Evolutionary conservation across 1,284 basidiomycete genomes (phyloP).

Genomic region (Trametes pubescens): DNA sequence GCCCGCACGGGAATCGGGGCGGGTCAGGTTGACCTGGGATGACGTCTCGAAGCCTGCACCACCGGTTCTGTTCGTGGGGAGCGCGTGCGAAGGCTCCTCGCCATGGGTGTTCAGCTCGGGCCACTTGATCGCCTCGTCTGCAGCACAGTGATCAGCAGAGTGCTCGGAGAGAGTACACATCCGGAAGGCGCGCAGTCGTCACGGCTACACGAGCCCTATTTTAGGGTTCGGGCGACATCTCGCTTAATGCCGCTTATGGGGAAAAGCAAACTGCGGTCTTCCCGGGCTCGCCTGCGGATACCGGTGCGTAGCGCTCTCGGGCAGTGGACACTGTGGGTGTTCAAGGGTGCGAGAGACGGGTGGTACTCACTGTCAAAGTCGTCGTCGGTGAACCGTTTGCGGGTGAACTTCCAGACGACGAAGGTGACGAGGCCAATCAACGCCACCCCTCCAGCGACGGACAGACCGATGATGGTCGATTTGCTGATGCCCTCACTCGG

Average conservation of each 20-base stretch:
- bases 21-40: slow-evolving; percentile 63
- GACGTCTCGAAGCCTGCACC: slow-evolving; percentile 70
- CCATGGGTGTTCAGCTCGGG: slow-evolving; percentile 79
- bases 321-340: neutral
- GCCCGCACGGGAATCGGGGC: slow-evolving; percentile 49
- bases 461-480: slow-evolving; percentile 79
- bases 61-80: slow-evolving; percentile 69
- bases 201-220: slow-evolving; percentile 21
- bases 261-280: slow-evolving; percentile 18
- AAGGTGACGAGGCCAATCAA: slow-evolving; percentile 73
- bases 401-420: slow-evolving; percentile 83
- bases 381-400: slow-evolving; percentile 71
- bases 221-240: slow-evolving; percentile 21
- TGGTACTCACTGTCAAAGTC: slow-evolving; percentile 76
- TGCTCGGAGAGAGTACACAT: neutral
- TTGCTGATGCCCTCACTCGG: slow-evolving; percentile 53
- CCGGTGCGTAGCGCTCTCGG: neutral
- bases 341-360: slow-evolving; percentile 20
- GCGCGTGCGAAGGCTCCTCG: slow-evolving; percentile 50
- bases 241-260: slow-evolving; percentile 13
- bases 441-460: slow-evolving; percentile 80
- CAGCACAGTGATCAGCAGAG: slow-evolving; percentile 12
- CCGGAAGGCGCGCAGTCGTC: neutral
- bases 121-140: slow-evolving; percentile 88
- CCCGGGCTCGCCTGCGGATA: neutral